Conservation (phyloP, 176 grass and related monocot species). For the Eleusine indica region DNA sequence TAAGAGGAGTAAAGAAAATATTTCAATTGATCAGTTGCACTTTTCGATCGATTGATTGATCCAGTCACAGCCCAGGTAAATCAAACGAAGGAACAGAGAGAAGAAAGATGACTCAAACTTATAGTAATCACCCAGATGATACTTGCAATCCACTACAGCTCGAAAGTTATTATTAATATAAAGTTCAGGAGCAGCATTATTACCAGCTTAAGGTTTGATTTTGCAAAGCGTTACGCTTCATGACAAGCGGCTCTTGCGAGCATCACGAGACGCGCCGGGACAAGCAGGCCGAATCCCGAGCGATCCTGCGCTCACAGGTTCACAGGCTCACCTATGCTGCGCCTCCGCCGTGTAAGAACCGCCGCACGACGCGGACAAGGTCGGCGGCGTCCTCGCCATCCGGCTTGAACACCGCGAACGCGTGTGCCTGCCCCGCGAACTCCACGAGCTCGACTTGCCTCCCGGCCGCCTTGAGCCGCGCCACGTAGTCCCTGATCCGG, state of each 20-base stretch:
- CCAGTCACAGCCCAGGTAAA: too few relatives aligned
- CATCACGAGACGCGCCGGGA: background rate
- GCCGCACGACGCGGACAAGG: conserved; percentile 47
- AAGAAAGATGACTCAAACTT: too few relatives aligned
- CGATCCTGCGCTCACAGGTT: too few relatives aligned
- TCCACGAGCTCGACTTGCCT: conserved; percentile 58
- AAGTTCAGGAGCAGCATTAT: too few relatives aligned
- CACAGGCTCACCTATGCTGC: background rate
- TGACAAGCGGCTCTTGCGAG: background rate
- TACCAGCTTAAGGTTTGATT: too few relatives aligned
- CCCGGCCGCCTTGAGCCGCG: conserved; percentile 33
- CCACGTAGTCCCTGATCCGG: conserved; percentile 59
- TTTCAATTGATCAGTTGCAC: too few relatives aligned
- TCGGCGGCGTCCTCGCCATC: conserved; percentile 47
- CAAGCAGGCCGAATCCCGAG: background rate
- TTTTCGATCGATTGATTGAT: too few relatives aligned
- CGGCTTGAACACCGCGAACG: conserved; percentile 58
- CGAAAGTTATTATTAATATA: too few relatives aligned
- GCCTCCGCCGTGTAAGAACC: conserved; percentile 39
- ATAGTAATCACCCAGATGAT: too few relatives aligned
- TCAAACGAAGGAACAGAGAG: too few relatives aligned
- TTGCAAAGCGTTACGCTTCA: background rate
- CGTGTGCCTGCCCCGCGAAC: conserved; percentile 65
- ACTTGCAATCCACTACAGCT: too few relatives aligned
- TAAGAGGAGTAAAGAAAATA: too few relatives aligned